Percentiles rank a stretch among this genome's conserved stretches.
These are phyloP conservation scores for Colletotrichum paranaense DNA, from an alignment of 2,329 filamentous ascomycete genomes.

Conservation along the genomic window DNA sequence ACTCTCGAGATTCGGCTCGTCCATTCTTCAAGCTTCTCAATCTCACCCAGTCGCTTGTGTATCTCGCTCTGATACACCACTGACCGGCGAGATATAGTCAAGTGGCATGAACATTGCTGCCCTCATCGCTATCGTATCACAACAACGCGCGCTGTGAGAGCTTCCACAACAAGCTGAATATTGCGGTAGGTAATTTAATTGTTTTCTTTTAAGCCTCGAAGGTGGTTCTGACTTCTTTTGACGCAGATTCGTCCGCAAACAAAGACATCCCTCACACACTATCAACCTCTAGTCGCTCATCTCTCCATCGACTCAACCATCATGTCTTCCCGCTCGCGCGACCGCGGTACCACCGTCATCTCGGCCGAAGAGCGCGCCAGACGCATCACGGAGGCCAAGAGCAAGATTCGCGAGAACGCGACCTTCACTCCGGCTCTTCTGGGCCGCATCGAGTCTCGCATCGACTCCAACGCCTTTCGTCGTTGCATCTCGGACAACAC, in stretches of 20 bases:
- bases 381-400: conserved; percentile 14
- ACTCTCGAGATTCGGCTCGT: background rate
- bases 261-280: too few species aligned
- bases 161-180: background rate
- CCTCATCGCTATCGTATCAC: background rate
- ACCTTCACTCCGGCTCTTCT: conserved; percentile 25
- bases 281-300: background rate
- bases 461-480: conserved; percentile 29
- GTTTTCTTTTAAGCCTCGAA: too few species aligned
- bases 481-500: conserved; percentile 35
- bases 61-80: background rate
- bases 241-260: background rate
- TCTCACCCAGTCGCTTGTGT: too few species aligned
- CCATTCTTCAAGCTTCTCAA: background rate
- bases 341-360: conserved; percentile 21
- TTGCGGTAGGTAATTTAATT: too few species aligned
- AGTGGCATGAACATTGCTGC: background rate
- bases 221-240: background rate
- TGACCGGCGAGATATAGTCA: background rate
- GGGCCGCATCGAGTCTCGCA: conserved; percentile 20
- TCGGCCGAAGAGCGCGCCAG: conserved; percentile 20
- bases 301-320: background rate
- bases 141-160: background rate
- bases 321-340: conserved; percentile 14
- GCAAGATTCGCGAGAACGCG: conserved; percentile 15